Evolutionary conservation across 2,329 filamentous ascomycete species (phyloP).

Genomic region (Fusarium sp.): DNA sequence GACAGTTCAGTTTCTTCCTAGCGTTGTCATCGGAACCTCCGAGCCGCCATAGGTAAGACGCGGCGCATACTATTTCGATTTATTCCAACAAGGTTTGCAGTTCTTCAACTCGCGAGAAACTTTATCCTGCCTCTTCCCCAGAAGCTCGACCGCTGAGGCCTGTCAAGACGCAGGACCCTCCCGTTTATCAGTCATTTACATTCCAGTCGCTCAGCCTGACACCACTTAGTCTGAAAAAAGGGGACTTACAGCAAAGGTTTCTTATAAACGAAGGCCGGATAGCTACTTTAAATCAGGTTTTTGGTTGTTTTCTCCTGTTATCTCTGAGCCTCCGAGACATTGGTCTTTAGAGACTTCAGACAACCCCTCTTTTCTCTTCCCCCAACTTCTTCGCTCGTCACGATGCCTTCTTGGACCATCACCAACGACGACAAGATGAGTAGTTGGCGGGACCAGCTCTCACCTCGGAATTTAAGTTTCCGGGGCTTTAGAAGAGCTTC

Average conservation of each 20-base stretch:
- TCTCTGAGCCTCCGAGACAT: conserved; percentile 29
- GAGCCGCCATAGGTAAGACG: conserved; percentile 27
- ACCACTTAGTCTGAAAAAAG: conserved; percentile 23
- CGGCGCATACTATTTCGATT: conserved; percentile 25
- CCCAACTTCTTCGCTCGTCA: conserved; percentile 20
- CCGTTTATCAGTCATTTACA: conserved; percentile 37
- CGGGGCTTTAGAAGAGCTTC: conserved; percentile 40
- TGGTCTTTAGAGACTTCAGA: conserved; percentile 6
- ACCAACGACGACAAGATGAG: conserved; percentile 39
- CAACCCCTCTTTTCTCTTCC: neutral
- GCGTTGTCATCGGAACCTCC: conserved; percentile 32
- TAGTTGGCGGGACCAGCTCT: conserved; percentile 42
- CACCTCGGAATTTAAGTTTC: conserved; percentile 31
- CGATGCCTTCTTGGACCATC: conserved; percentile 35
- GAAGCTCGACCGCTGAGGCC: conserved; percentile 8
- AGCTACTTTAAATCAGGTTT: conserved; percentile 16
- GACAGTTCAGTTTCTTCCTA: conserved; percentile 3
- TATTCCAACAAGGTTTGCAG: conserved; percentile 30
- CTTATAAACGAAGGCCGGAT: conserved; percentile 28
- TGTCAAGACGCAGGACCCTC: conserved; percentile 17
- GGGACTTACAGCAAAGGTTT: conserved; percentile 8
- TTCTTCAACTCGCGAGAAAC: conserved; percentile 28
- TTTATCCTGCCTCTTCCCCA: conserved; percentile 24
- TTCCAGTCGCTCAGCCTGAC: conserved; percentile 33
- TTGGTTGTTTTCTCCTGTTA: conserved; percentile 3